Evolutionary conservation across 495 filamentous ascomycete genomes (phyloP), one percentile per base, ranked within the genome.

Genomic region (Podospora appendiculata): DNA sequence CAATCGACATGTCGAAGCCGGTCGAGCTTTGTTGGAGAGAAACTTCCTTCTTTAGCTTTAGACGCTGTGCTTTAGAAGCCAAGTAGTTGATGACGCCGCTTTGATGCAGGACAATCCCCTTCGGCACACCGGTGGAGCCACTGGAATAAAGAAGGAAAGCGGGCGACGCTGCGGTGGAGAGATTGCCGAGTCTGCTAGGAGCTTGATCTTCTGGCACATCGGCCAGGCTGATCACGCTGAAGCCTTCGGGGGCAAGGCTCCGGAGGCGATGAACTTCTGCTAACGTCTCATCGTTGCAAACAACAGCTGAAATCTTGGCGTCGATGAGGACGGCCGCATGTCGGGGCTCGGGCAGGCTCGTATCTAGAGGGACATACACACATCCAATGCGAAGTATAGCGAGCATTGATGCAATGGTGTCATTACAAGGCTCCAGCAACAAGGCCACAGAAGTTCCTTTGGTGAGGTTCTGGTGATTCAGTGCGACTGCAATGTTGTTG

Each of bases 1-100:
- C 34, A 1, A 62, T 35, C 0, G 66, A 67, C 12, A 62, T 33
- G 40, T 73, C 61, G 35, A 73, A 73, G 5, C 40, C 52, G 25
- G 43, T 48, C 0, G 65, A 18, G 41, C 53, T 65, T 44, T 69
- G 65, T 13, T 70, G 66, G 71, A 54, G 8, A 63, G 51, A 0
- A 11, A 25, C 41, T 68, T 61, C 0, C 13, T 38, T 13, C 36
- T 38, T 13, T 5, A 25, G 5, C 36, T 7, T 7, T 3, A 38
- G 36, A 38, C 13, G 9, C 10, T 38, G 13, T 2, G 13, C 36
- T 13, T 38, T 10, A 38, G 36, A 38, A 3, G 36, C 13, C 36
- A 13, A 13, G 10, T 38, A 38, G 36, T 38, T 38, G 36, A 10
- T 10, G 10, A 38, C 3, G 13, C 36, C 36, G 1, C 13, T 13